phyloP scores from a whole-genome alignment of 1,139 yeast genomes.

The Nadsonia starkeyi-henricii region DNA sequence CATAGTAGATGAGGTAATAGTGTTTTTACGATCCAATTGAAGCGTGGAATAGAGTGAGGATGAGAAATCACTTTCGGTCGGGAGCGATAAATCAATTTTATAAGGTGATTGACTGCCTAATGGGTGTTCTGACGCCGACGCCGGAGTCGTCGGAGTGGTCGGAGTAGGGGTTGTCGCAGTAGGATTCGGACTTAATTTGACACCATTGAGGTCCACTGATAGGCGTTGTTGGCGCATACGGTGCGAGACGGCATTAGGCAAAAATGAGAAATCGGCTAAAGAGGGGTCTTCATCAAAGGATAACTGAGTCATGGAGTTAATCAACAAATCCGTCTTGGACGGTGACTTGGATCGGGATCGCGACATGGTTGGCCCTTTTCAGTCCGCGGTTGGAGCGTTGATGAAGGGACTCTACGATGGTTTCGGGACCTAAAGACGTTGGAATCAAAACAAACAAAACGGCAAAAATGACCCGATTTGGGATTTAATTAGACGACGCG shows the following conservation, averaged over 20 bases:
- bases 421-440: no score
- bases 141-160: no score
- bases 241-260: neutral
- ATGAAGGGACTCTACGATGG: no score
- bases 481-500: no score
- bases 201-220: no score
- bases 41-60: constrained; percentile 2
- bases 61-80: neutral
- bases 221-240: no score
- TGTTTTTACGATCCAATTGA: constrained; percentile 13
- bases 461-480: no score
- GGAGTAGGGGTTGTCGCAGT: no score
- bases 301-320: neutral
- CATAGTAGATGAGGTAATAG: constrained; percentile 13
- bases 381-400: no score
- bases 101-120: neutral
- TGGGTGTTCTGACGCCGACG: neutral
- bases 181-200: no score
- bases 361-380: neutral
- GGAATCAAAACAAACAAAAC: no score
- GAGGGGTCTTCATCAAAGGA: neutral
- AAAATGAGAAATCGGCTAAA: neutral
- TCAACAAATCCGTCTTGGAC: constrained; percentile 1
- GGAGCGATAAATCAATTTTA: neutral
- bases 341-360: neutral